Evolutionary conservation across 768 basidiomycete genomes (phyloP), one percentile per base, ranked within the genome.

Genomic region (Kwoniella europaea): DNA sequence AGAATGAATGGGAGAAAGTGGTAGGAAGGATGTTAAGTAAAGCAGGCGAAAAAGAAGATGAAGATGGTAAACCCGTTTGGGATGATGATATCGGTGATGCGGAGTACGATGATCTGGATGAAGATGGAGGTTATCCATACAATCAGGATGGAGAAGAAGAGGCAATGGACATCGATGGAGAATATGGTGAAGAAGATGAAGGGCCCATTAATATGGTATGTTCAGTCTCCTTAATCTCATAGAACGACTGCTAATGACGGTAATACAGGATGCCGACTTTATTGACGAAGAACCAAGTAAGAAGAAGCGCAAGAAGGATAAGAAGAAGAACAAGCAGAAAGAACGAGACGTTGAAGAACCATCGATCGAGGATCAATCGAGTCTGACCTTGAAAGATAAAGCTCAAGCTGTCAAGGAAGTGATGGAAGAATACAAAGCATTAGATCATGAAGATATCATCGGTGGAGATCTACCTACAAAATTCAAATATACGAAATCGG

Each of bases 371-470:
- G 27, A 64, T 44, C 27, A 56, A 5, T 18, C 16, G 2, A 50
- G 69, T 50, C 42, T 80, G 1, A 93, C 92, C n/a, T 92, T 95
- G 79, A 92, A 92, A 78, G 92, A 92, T 88, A 88, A 92, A 64
- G 93, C 94, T 83, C 86, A 87, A 62, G 91, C 91, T 77, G 82
- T 94, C 69, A 89, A 95, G 65, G 87, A 92, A 78, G 93, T 95
- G 77, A 91, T 98, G 91, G 91, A 94, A 71, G 92, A 94, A 82
- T 86, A 98, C 53, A 91, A 94, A 81, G 90, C 87, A 44, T 86
- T 98, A 18, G 96, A 98, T 71, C 96, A 98, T 85, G 98, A 98
- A 82, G 95, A 96, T 77, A 88, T 98, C 86, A 90, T 96, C 62
- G 63, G 63, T 16, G 94, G 90, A 7, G 92, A 90, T 80, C 85